These are phyloP conservation scores for Hygrophorus russula DNA, from an alignment of 768 basidiomycete genomes.

Conservation along the genomic window DNA sequence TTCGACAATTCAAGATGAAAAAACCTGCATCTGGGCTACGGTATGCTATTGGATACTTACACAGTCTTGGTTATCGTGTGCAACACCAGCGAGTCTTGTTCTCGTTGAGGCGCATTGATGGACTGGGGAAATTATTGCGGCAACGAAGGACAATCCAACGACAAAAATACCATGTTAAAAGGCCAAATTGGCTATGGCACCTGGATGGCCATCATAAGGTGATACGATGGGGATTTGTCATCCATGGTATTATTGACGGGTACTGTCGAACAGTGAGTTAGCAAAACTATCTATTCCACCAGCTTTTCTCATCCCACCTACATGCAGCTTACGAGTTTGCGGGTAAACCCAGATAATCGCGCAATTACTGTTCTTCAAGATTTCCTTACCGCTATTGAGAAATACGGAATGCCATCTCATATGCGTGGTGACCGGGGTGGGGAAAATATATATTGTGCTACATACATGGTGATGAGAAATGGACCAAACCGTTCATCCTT, in stretches of 20 bases:
- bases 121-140: slow-evolving; percentile 13
- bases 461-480: slow-evolving; percentile 21
- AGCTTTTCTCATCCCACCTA: no score
- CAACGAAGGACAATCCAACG: slow-evolving; percentile 10
- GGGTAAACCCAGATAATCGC: slow-evolving; percentile 17
- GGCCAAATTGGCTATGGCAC: slow-evolving; percentile 22
- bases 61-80: slow-evolving; percentile 15
- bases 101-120: slow-evolving; percentile 16
- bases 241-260: slow-evolving; percentile 17
- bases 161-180: slow-evolving; percentile 11
- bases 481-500: no score
- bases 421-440: slow-evolving; percentile 22
- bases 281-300: no score
- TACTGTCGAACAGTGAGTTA: slow-evolving; percentile 15
- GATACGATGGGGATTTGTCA: slow-evolving; percentile 18
- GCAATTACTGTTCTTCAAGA: slow-evolving; percentile 18
- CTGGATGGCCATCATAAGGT: slow-evolving; percentile 26
- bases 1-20: neutral
- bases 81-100: slow-evolving; percentile 12
- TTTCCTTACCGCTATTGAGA: slow-evolving; percentile 12
- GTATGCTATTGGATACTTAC: slow-evolving; percentile 19
- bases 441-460: slow-evolving; percentile 22
- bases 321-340: slow-evolving; percentile 15
- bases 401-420: slow-evolving; percentile 18
- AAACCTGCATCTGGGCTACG: slow-evolving; percentile 15